Evolutionary conservation across 2,329 filamentous ascomycete species (phyloP).

Genomic region (Sphaceloma murrayae): DNA sequence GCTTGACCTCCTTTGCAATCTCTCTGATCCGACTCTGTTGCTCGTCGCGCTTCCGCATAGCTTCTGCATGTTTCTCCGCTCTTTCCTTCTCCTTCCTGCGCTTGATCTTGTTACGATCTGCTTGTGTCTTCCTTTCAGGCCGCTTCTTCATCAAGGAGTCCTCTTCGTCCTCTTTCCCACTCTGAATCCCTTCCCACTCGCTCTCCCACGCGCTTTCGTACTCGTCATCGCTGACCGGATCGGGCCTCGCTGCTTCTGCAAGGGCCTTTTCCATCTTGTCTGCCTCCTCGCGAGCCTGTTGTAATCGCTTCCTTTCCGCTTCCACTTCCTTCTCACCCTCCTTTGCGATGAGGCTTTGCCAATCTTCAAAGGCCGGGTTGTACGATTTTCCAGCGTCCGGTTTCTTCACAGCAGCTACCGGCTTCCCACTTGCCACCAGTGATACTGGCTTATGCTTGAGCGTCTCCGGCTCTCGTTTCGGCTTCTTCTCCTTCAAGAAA

Average conservation of each 20-base stretch:
- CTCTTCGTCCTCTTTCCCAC: conserved; percentile 47
- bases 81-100: conserved; percentile 80
- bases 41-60: conserved; percentile 61
- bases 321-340: conserved; percentile 73
- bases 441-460: conserved; percentile 69
- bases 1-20: conserved; percentile 54
- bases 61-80: conserved; percentile 62
- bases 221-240: conserved; percentile 62
- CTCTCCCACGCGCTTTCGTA: conserved; percentile 93
- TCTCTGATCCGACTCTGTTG: conserved; percentile 64
- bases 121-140: conserved; percentile 73
- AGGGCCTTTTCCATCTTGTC: conserved; percentile 59
- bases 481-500: conserved; percentile 54
- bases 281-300: conserved; percentile 56
- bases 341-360: conserved; percentile 62
- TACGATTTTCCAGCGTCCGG: conserved; percentile 82
- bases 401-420: conserved; percentile 65
- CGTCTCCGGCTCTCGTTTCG: conserved; percentile 63
- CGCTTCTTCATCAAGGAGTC: conserved; percentile 57
- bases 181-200: conserved; percentile 52
- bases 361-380: conserved; percentile 81
- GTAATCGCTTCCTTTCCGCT: conserved; percentile 64
- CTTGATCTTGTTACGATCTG: conserved; percentile 80
- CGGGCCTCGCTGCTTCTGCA: conserved; percentile 65
- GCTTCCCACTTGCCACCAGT: conserved; percentile 71